Evolutionary conservation across 2,329 filamentous ascomycete species (phyloP).

Genomic region (Trichoderma sp.): DNA sequence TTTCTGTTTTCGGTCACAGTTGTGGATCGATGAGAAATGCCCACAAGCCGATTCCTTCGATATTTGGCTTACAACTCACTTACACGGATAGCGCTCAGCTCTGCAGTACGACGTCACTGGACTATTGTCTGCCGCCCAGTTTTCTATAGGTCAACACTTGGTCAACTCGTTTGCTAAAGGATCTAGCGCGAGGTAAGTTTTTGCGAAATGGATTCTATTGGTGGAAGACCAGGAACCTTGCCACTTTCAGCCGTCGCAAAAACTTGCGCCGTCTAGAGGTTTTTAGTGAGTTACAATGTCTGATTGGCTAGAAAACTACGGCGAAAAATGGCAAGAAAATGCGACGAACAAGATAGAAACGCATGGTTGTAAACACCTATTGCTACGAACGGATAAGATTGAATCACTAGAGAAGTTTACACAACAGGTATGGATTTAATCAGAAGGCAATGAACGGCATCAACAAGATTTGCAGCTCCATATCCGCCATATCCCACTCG

Average conservation of each 20-base stretch:
- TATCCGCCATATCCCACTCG: not conserved
- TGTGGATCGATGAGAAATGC: not conserved
- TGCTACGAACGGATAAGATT: not conserved
- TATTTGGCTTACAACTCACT: not conserved
- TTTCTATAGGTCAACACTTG: no score
- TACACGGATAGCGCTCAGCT: not conserved
- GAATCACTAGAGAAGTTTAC: not conserved
- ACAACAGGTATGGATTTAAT: not conserved
- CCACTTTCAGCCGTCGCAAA: not conserved
- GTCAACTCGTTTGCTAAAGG: not conserved
- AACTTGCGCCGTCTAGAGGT: not conserved
- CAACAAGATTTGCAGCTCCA: not conserved
- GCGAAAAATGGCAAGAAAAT: not conserved
- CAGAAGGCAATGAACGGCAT: not conserved
- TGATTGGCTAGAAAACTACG: not conserved
- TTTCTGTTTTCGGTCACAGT: not conserved
- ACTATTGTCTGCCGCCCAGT: no score
- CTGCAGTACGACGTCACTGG: not conserved
- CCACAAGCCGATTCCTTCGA: not conserved
- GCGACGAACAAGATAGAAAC: not conserved
- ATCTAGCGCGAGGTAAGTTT: not conserved
- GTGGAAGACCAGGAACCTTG: not conserved
- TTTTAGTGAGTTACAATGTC: not conserved
- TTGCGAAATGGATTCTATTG: not conserved
- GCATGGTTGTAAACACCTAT: not conserved